These are phyloP conservation scores for Stagonosporopsis cucurbitacearum DNA, from an alignment of 2,329 filamentous ascomycete genomes.

Conservation along the genomic window DNA sequence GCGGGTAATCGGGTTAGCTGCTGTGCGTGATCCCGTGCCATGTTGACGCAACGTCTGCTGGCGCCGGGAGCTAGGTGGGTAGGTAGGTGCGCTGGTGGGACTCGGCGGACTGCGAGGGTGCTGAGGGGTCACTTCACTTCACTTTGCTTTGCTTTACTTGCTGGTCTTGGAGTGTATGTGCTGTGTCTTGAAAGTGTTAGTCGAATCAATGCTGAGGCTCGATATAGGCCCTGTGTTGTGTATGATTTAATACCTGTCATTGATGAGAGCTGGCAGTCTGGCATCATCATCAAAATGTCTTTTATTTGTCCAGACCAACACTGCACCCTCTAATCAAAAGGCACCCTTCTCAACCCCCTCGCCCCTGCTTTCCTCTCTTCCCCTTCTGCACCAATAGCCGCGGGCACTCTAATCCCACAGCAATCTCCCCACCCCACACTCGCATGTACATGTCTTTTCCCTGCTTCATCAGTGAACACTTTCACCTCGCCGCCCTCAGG, in stretches of 20 bases:
- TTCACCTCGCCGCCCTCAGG: conserved; percentile 60
- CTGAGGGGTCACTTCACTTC: too few relatives aligned
- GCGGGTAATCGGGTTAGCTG: neutral
- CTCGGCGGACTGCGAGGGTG: too few relatives aligned
- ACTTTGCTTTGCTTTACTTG: too few relatives aligned
- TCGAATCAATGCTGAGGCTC: too few relatives aligned
- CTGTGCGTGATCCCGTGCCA: conserved; percentile 20
- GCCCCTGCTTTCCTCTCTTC: conserved; percentile 81
- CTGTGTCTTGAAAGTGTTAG: too few relatives aligned
- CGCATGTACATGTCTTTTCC: conserved; percentile 74
- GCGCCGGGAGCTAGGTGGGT: neutral
- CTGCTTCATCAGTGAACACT: conserved; percentile 66
- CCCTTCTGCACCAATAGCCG: conserved; percentile 86
- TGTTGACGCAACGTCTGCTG: conserved; percentile 16
- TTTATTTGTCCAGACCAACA: too few relatives aligned
- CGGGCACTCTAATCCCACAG: conserved; percentile 96
- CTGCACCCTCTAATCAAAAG: conserved; percentile 81
- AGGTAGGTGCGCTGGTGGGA: too few relatives aligned
- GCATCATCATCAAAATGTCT: too few relatives aligned
- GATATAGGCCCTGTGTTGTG: too few relatives aligned
- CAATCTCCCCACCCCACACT: conserved; percentile 85
- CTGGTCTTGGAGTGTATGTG: too few relatives aligned
- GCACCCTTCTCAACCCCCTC: conserved; percentile 70
- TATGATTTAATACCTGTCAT: too few relatives aligned
- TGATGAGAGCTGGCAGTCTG: too few relatives aligned